Conservation (phyloP, 305 asterid species). For the Fraxinus nigra region DNA sequence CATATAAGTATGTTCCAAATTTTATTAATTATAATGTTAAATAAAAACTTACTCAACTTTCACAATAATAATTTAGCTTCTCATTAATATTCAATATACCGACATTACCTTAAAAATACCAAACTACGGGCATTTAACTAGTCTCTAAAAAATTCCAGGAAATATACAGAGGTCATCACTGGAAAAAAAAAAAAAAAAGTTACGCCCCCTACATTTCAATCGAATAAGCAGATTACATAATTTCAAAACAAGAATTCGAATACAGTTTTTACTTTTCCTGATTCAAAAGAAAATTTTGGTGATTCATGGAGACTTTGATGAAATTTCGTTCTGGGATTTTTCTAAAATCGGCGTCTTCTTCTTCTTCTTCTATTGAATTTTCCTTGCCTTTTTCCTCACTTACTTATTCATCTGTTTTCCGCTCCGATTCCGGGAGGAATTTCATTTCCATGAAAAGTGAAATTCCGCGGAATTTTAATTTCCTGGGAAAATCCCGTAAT, state of each 20-base stretch:
- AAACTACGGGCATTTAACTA: no score
- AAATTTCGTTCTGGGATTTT: conserved; percentile 4
- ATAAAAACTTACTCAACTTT: no score
- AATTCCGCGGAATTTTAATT: conserved; percentile 18
- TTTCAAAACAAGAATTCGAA: not conserved
- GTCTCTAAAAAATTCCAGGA: no score
- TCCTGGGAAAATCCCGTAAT: conserved; percentile 18
- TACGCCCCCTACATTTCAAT: no score
- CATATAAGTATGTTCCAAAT: no score
- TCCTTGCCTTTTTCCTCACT: conserved; percentile 21
- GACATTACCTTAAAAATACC: no score
- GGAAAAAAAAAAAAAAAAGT: no score
- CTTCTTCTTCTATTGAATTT: conserved; percentile 28
- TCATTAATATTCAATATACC: no score
- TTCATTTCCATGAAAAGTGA: conserved; percentile 14
- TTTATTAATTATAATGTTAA: no score
- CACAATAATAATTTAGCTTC: no score
- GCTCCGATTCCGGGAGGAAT: conserved; percentile 23
- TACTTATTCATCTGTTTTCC: conserved; percentile 26
- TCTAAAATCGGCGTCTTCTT: not conserved
- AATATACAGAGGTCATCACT: no score
- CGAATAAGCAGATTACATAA: not conserved
- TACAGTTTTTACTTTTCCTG: not conserved
- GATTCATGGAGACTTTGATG: conserved; percentile 26
- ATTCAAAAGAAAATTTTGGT: not conserved